A percentile compares a stretch with the other conserved stretches of the same genome.
Evolutionary conservation across 208 protist species (phyloP).

Genomic region (Trypanosoma platydactyli): DNA sequence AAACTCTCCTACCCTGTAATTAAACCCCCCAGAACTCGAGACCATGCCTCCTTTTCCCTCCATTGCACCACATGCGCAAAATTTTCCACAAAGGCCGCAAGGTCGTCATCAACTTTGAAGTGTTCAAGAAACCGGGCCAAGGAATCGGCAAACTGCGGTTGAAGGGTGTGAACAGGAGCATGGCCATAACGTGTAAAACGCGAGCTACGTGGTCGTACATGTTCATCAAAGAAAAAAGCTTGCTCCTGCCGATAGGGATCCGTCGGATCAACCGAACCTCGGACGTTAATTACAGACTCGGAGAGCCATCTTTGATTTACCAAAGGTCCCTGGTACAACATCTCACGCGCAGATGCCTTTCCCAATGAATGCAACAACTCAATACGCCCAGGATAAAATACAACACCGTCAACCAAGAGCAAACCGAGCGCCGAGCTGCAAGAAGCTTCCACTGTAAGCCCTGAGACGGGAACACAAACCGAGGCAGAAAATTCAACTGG

Average conservation of each 20-base stretch:
- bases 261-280: slow-evolving; percentile 10
- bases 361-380: slow-evolving; percentile 14
- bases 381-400: slow-evolving; percentile 22
- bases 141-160: slow-evolving; percentile 34
- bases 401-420: slow-evolving; percentile 44
- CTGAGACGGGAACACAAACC: slow-evolving; percentile 13
- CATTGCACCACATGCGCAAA: slow-evolving; percentile 27
- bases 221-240: slow-evolving; percentile 27
- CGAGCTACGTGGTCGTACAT: slow-evolving; percentile 27
- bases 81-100: slow-evolving; percentile 52
- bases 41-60: slow-evolving; percentile 23
- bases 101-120: slow-evolving; percentile 55
- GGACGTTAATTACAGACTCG: slow-evolving; percentile 20
- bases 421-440: slow-evolving; percentile 43
- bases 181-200: slow-evolving; percentile 58
- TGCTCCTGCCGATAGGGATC: slow-evolving; percentile 20
- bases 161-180: slow-evolving; percentile 62
- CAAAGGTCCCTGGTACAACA: slow-evolving; percentile 47
- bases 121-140: slow-evolving; percentile 31
- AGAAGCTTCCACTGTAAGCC: slow-evolving; percentile 25
- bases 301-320: slow-evolving; percentile 45
- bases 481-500: slow-evolving; percentile 30
- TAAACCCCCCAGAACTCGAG: slow-evolving; percentile 8
- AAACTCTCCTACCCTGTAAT: background rate
- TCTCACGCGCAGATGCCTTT: slow-evolving; percentile 24